These are phyloP conservation scores for Rhodotorula toruloides DNA, from an alignment of 768 basidiomycete species.

Conservation along the genomic window DNA sequence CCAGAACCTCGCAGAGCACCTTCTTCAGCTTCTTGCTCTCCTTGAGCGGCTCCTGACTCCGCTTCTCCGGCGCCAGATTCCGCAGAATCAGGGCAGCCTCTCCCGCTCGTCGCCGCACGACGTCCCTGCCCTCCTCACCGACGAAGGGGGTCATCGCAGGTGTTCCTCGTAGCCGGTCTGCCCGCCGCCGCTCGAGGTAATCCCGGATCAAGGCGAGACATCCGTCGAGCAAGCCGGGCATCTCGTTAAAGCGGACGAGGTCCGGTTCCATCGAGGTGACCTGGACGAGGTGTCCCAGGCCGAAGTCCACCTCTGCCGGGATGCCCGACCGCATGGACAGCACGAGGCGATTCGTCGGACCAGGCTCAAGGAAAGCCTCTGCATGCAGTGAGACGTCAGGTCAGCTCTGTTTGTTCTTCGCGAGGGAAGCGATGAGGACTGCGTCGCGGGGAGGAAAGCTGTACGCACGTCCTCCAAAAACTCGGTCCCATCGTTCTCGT, in stretches of 20 bases:
- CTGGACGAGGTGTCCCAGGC: slow-evolving; percentile 75
- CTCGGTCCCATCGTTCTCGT: slow-evolving; percentile 12
- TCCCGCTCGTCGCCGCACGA: slow-evolving; percentile 60
- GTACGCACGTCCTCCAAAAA: slow-evolving; percentile 19
- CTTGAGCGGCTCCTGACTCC: slow-evolving; percentile 61
- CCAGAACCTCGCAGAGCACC: slow-evolving; percentile 29
- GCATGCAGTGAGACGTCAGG: neutral
- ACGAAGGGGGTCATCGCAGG: neutral
- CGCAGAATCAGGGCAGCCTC: slow-evolving; percentile 80
- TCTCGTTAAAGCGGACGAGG: slow-evolving; percentile 62
- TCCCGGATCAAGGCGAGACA: slow-evolving; percentile 56
- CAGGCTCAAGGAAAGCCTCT: slow-evolving; percentile 65
- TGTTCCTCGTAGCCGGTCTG: neutral
- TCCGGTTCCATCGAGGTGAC: slow-evolving; percentile 65
- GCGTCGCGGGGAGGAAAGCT: neutral
- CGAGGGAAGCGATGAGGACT: neutral
- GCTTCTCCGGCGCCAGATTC: slow-evolving; percentile 67
- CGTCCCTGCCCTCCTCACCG: slow-evolving; percentile 16
- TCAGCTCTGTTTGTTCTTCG: neutral
- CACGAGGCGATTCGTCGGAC: slow-evolving; percentile 79
- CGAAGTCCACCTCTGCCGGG: slow-evolving; percentile 76
- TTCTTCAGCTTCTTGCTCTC: slow-evolving; percentile 47
- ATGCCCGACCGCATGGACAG: slow-evolving; percentile 81
- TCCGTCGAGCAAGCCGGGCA: slow-evolving; percentile 74
- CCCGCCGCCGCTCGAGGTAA: slow-evolving; percentile 19